Percentiles rank a stretch among this genome's conserved stretches.
phyloP scores from a whole-genome alignment of 345 rosid genomes.

The Rhodamnia argentea region DNA sequence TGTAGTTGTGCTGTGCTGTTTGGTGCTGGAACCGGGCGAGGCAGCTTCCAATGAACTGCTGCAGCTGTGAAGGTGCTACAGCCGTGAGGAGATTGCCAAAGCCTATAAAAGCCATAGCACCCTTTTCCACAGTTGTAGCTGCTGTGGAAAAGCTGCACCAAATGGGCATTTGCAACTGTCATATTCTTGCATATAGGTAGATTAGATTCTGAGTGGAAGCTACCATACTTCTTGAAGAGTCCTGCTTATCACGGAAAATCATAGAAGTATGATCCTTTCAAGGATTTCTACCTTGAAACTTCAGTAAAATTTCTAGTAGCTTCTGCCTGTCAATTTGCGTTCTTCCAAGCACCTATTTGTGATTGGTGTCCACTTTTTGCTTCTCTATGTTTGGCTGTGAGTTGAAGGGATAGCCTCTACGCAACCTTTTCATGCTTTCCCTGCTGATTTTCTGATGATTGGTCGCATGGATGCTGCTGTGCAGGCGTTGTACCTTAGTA shows the following conservation, averaged over 20 bases:
- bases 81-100: neutral
- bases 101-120: neutral
- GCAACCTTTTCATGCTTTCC: neutral
- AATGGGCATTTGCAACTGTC: neutral
- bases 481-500: slow-evolving; percentile 60
- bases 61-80: neutral
- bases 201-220: neutral
- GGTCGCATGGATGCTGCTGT: neutral
- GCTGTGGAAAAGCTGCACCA: neutral
- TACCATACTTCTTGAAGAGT: neutral
- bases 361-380: neutral
- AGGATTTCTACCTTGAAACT: neutral
- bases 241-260: neutral
- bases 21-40: neutral
- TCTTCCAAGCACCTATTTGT: neutral
- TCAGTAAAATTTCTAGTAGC: neutral
- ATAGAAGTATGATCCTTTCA: neutral
- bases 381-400: neutral
- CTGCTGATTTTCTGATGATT: neutral
- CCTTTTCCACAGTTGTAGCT: neutral
- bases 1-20: neutral
- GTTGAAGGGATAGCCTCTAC: neutral
- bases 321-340: neutral
- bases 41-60: neutral
- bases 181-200: neutral